Percentiles rank a stretch among this genome's conserved stretches.
phyloP scores from a whole-genome alignment of 345 rosid genomes.

The Eucalyptus brandiana region DNA sequence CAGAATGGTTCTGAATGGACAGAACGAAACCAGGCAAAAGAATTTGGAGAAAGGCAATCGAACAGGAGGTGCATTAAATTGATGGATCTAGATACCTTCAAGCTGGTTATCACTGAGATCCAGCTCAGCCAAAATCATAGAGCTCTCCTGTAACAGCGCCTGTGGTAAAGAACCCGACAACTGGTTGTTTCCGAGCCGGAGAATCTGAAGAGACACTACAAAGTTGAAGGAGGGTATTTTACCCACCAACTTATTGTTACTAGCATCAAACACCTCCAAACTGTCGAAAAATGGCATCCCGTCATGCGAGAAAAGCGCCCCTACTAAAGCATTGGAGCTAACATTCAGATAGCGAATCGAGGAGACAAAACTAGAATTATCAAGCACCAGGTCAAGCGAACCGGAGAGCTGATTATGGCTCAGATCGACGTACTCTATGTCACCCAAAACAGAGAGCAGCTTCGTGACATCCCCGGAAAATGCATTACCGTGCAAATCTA shows the following conservation, averaged over 20 bases:
- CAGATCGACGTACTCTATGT: constrained; percentile 42
- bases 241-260: constrained; percentile 56
- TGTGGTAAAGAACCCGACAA: constrained; percentile 58
- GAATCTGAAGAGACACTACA: constrained; percentile 64
- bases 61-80: neutral
- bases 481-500: constrained; percentile 52
- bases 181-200: constrained; percentile 57
- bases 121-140: constrained; percentile 68
- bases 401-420: constrained; percentile 71
- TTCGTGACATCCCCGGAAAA: constrained; percentile 66
- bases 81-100: constrained; percentile 34
- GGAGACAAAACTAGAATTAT: constrained; percentile 53
- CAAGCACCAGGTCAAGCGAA: constrained; percentile 63
- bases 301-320: constrained; percentile 67
- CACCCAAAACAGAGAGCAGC: constrained; percentile 38
- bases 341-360: constrained; percentile 45
- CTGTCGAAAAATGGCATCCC: constrained; percentile 78
- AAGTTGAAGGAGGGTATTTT: constrained; percentile 63
- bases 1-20: neutral
- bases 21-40: neutral
- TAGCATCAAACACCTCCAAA: constrained; percentile 85
- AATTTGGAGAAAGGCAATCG: neutral
- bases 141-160: constrained; percentile 60
- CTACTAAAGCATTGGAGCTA: constrained; percentile 49
- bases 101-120: constrained; percentile 79